A percentile compares a stretch with the other conserved stretches of the same genome.
Evolutionary conservation across 306 rosid genomes (phyloP).

Genomic region (Inga oerstediana): DNA sequence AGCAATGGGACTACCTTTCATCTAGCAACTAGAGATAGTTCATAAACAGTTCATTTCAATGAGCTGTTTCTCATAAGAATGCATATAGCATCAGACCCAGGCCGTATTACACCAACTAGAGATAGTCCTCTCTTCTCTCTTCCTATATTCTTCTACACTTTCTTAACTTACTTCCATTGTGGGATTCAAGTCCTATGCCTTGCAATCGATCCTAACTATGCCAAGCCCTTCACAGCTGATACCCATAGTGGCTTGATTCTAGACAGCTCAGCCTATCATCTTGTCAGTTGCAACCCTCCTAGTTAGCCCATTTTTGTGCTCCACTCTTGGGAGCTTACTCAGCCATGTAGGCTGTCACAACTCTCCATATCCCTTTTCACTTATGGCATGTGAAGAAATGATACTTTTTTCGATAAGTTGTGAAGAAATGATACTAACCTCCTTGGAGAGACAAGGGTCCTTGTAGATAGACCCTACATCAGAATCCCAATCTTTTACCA

Average conservation of each 20-base stretch:
- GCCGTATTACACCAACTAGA: not conserved
- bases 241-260: not conserved
- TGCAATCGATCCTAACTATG: not conserved
- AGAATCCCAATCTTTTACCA: not conserved
- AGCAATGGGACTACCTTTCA: not conserved
- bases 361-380: not conserved
- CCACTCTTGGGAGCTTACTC: not conserved
- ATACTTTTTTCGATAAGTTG: no score
- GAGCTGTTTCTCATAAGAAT: not conserved
- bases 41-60: not conserved
- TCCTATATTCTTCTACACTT: no score
- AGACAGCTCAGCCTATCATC: not conserved
- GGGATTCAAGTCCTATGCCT: not conserved
- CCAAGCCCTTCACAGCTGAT: not conserved
- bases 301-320: not conserved
- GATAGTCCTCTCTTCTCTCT: no score
- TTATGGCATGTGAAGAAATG: not conserved
- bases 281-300: not conserved
- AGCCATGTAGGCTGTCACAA: not conserved
- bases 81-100: not conserved
- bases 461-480: not conserved
- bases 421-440: not conserved
- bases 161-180: not conserved
- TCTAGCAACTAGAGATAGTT: not conserved
- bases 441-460: not conserved